Evolutionary conservation across 257 asterid species (phyloP), one percentile per base, ranked within the genome.

Genomic region (Gentiana straminea): DNA sequence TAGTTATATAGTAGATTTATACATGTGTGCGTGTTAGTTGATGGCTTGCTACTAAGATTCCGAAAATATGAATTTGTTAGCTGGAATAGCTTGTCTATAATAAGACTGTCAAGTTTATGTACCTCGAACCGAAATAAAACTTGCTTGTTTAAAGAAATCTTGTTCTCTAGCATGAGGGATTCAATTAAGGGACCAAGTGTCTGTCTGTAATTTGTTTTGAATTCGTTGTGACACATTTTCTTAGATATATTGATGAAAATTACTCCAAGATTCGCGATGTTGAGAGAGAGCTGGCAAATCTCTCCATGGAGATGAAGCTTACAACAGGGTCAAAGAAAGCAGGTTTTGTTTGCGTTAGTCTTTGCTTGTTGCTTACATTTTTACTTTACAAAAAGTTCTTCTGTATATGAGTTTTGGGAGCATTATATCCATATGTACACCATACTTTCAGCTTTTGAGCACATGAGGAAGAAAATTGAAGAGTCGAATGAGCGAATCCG

Each of bases 241-340:
- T 64, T 75, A 91, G 98, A 83, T 91, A 87, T 76, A 91, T 91
- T 60, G 93, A 78, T 33, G 97, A 87, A 69, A 91, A 87, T 65
- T 87, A 88, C 70, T 66, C 95, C 60, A 86, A 82, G 84, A 90
- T 90, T 74, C 96, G 95, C 57, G 97, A 91, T 81, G 97, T 91
- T 64, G 98, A 91, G 65, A 79, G 95, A 38, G 98, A 91, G 82
- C 67, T 87, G 59, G 66, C 78, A 13, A 83, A 80, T 67, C 93
- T 88, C 66, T 57, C 75, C 10, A 84, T 92, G 94, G 95, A 85
- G 80, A 80, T 88, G 94, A 92, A 88, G 81, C 97, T 92, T 58
- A 84, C 97, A 37, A 79, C 97, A 53, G 98, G 94, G 52, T 97
- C 98, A 55, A 88, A 88, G 78, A 92, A 88, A 78, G 97, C 95